These are phyloP conservation scores for Schoenoplectus triqueter DNA, from an alignment of 202 grass and related monocot species.

Conservation along the genomic window DNA sequence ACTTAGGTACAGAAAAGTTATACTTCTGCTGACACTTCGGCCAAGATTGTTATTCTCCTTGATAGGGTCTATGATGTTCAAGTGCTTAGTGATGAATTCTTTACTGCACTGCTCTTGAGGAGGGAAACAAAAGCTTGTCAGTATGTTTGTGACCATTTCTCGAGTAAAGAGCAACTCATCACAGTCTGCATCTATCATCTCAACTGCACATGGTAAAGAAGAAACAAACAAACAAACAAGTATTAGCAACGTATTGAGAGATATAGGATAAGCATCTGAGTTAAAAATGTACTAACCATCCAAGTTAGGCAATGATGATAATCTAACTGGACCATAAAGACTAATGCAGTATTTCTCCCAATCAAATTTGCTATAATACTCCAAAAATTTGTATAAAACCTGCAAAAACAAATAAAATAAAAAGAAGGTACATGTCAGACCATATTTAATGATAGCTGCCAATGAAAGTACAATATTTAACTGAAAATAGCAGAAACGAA, in stretches of 20 bases:
- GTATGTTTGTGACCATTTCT: slow-evolving; percentile 55
- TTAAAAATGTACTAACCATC: slow-evolving; percentile 48
- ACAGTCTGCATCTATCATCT: slow-evolving; percentile 46
- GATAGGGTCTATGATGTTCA: slow-evolving; percentile 93
- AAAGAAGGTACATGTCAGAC: slow-evolving; percentile 20
- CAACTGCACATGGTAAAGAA: slow-evolving; percentile 50
- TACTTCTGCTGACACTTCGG: slow-evolving; percentile 93
- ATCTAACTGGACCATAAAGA: slow-evolving; percentile 73
- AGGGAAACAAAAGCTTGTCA: slow-evolving; percentile 51
- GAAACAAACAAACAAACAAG: slow-evolving; percentile 26
- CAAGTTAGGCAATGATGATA: slow-evolving; percentile 73
- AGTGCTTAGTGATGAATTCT: slow-evolving; percentile 58
- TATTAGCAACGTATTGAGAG: slow-evolving; percentile 25
- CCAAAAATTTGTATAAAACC: slow-evolving; percentile 99
- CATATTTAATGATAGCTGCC: slow-evolving; percentile 37
- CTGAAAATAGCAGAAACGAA: not conserved
- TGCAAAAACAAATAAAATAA: slow-evolving; percentile 45
- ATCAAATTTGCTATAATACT: slow-evolving; percentile 96
- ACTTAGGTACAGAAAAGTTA: slow-evolving; percentile 35
- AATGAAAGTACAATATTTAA: slow-evolving; percentile 19
- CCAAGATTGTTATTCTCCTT: slow-evolving; percentile 96
- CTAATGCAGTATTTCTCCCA: slow-evolving; percentile 89
- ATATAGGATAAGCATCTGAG: slow-evolving; percentile 29
- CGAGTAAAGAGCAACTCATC: slow-evolving; percentile 61
- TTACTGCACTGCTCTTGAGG: slow-evolving; percentile 41